Evolutionary conservation across 1,139 yeast genomes (phyloP).

Genomic region (Starmera stellimalicola): DNA sequence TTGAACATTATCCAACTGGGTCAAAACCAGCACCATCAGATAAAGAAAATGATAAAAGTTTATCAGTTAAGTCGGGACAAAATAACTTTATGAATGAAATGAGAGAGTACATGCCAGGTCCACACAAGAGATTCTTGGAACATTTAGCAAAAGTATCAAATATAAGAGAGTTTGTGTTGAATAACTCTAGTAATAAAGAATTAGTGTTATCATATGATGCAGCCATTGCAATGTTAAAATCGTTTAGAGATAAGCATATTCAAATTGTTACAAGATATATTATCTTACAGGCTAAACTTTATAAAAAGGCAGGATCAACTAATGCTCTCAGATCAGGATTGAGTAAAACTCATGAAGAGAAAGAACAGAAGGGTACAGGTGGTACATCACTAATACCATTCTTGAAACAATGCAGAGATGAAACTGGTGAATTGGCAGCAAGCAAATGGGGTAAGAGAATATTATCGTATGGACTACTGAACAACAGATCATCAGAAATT

Average conservation of each 20-base stretch:
- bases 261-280: slow-evolving; percentile 86
- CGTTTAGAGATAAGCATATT: slow-evolving; percentile 87
- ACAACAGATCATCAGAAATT: slow-evolving; percentile 6
- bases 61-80: slow-evolving; percentile 22
- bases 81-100: slow-evolving; percentile 73
- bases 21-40: slow-evolving; percentile 29
- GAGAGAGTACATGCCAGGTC: slow-evolving; percentile 84
- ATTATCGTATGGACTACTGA: slow-evolving; percentile 49
- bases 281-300: slow-evolving; percentile 62
- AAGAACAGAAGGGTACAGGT: slow-evolving; percentile 77
- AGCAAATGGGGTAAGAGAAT: slow-evolving; percentile 82
- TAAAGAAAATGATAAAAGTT: slow-evolving; percentile 11
- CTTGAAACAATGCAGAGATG: slow-evolving; percentile 91
- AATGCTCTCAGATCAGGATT: slow-evolving; percentile 49
- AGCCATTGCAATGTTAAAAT: slow-evolving; percentile 79
- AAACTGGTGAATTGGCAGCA: slow-evolving; percentile 88
- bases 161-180: slow-evolving; percentile 54
- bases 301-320: slow-evolving; percentile 42
- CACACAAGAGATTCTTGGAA: slow-evolving; percentile 65
- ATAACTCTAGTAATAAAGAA: slow-evolving; percentile 35
- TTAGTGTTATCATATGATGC: slow-evolving; percentile 75
- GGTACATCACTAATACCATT: slow-evolving; percentile 90
- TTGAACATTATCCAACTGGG: slow-evolving; percentile 76
- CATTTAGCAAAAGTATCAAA: slow-evolving; percentile 48
- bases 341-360: slow-evolving; percentile 25